A percentile compares a stretch with the other conserved stretches of the same genome.
Evolutionary conservation across 495 filamentous ascomycete genomes (phyloP).

Genomic region (Hyphodiscus hymeniophilus): DNA sequence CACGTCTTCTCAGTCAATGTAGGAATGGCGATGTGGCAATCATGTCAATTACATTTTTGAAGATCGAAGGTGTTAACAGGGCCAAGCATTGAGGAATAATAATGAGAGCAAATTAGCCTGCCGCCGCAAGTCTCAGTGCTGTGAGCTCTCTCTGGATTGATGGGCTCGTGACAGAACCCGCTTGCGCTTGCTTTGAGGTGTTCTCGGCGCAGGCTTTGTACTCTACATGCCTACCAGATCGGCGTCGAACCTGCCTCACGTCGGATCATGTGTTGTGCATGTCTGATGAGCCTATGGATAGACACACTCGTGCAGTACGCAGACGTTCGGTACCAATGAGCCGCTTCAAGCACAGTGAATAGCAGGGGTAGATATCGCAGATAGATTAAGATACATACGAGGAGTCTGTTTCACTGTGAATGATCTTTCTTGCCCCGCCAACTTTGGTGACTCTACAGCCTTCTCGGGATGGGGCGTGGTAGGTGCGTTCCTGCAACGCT

Average conservation of each 20-base stretch:
- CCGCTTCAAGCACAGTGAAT: conserved; percentile 7
- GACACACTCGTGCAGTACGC: conserved; percentile 11
- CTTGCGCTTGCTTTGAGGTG: background rate
- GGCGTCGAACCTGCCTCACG: conserved; percentile 15
- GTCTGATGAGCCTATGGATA: background rate
- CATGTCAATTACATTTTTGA: conserved; percentile 7
- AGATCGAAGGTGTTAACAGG: conserved; percentile 9
- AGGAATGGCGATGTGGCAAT: conserved; percentile 12
- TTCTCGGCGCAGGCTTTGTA: conserved; percentile 3
- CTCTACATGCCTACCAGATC: conserved; percentile 6
- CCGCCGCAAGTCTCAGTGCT: no score
- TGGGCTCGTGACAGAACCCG: background rate
- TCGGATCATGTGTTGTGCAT: conserved; percentile 24
- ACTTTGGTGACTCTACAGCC: conserved; percentile 1
- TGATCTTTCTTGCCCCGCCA: background rate
- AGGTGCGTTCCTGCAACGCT: conserved; percentile 14
- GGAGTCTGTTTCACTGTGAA: conserved; percentile 10
- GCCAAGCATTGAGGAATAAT: background rate
- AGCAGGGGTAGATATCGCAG: conserved; percentile 10
- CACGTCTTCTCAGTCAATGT: conserved; percentile 8
- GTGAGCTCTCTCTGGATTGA: conserved; percentile 6
- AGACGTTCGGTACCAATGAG: conserved; percentile 22
- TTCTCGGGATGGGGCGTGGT: conserved; percentile 17
- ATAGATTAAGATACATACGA: conserved; percentile 24
- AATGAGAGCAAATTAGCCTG: no score